These are phyloP conservation scores for Laetiporus sulphureus DNA, from an alignment of 1,284 basidiomycete species.

Conservation along the genomic window DNA sequence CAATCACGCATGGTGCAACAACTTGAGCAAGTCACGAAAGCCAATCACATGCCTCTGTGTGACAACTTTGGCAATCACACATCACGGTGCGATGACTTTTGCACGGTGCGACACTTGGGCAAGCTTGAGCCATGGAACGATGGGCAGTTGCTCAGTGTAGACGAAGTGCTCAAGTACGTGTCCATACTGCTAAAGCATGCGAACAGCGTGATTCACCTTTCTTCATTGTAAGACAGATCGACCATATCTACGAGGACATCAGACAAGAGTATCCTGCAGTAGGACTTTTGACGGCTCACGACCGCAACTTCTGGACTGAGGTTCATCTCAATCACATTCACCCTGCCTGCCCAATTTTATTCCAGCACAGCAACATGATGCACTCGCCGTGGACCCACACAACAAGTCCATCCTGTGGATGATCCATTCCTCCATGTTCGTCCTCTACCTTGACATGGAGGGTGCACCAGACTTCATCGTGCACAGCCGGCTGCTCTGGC, in stretches of 20 bases:
- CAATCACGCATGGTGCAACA: no score
- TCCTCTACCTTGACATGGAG: slow-evolving; percentile 71
- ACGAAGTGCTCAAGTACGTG: slow-evolving; percentile 60
- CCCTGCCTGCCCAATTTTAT: background rate
- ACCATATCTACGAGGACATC: slow-evolving; percentile 66
- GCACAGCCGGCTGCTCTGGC: slow-evolving; percentile 67
- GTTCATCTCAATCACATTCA: slow-evolving; percentile 28
- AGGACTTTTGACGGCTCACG: slow-evolving; percentile 70
- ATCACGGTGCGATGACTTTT: no score
- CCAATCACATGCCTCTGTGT: no score
- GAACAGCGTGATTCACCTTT: no score
- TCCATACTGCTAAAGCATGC: no score
- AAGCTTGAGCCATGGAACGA: slow-evolving; percentile 55
- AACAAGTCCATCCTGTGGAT: slow-evolving; percentile 63
- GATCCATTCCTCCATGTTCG: slow-evolving; percentile 80
- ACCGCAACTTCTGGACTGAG: slow-evolving; percentile 83
- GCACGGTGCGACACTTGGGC: no score
- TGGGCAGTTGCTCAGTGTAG: slow-evolving; percentile 59
- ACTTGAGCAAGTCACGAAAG: no score
- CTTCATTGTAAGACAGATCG: slow-evolving; percentile 61
- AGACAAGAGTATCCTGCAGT: slow-evolving; percentile 61
- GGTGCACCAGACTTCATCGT: slow-evolving; percentile 46
- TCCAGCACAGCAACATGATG: slow-evolving; percentile 50
- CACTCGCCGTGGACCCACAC: slow-evolving; percentile 44
- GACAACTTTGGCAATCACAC: no score